Base-by-base conservation (phyloP, 768 basidiomycete genomes). In the Roridomyces roridus region DNA sequence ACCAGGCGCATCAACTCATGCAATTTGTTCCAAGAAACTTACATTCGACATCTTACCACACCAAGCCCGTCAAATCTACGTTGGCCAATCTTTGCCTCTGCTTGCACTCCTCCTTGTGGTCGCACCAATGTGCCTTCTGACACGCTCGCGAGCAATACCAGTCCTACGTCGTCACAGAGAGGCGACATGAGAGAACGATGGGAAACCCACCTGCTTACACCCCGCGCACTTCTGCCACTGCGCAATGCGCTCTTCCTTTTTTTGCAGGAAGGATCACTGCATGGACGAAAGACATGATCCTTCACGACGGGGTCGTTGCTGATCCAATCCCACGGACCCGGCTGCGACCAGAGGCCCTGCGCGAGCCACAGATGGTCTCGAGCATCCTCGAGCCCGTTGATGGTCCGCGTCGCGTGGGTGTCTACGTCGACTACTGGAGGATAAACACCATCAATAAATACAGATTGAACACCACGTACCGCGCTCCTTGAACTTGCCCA, bases 361-460 rank as follows among this genome's bases (percentile, higher is more conserved):
- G 76, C 68, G 9, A 77, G 59, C 73, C 74, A 82, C 10, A 79
- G 64, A 65, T 80, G 78, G 62, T 81, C 81, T 34, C 77, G 78
- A 18, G 79, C 79, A 21, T 76, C 76, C 58, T 79, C 79, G 0
- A 73, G 67, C 2, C 77, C 73, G 49, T 80, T 78, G 17, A 52
- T 8, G 9, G 46, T 11, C 47, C 68, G 28, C 68, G 59, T n/a
- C 2, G 74, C 57, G 15, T 66, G 60, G 24, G 50, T 63, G 46
- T 73, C 72, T 28, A 75, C 65, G 17, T 63, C 60, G 3, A 60
- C 74, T 78, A 46, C 39, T n/a, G 14, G 29, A 21, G 40, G 18
- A 42, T 39, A 11, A 40, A 24, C 34, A 21, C 24, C 21, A 15
- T 41, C 46, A n/a, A 46, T 40, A 41, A 8, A 25, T 5, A 37